phyloP scores from a whole-genome alignment of 1,284 basidiomycete species.

The Fomitopsis betulina region DNA sequence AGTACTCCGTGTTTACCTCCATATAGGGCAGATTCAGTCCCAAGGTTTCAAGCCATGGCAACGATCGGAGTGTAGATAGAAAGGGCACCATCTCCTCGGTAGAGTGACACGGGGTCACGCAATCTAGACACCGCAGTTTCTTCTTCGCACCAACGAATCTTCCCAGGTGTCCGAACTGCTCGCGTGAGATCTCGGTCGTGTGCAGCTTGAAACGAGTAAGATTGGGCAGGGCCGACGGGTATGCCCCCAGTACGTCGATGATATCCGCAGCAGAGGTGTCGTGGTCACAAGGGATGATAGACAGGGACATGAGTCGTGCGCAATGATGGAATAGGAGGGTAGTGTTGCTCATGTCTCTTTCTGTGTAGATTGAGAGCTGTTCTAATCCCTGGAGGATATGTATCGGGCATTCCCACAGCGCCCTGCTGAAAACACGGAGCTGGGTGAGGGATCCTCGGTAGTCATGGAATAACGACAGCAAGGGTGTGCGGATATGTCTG shows the following conservation, averaged over 20 bases:
- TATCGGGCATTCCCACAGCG: not conserved
- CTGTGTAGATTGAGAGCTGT: not conserved
- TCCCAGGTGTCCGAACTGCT: not conserved
- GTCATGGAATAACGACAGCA: not conserved
- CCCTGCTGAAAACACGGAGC: not conserved
- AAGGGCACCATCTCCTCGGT: not conserved
- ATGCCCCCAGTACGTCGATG: not conserved
- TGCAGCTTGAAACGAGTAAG: not conserved
- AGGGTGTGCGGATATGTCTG: not conserved
- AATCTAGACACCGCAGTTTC: not conserved
- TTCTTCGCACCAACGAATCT: not conserved
- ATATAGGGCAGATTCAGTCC: not conserved
- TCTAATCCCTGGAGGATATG: not conserved
- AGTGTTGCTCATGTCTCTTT: not conserved
- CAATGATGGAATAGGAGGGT: not conserved
- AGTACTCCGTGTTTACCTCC: not conserved
- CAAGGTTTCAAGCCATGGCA: not conserved
- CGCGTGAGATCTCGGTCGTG: too few relatives aligned
- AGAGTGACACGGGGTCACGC: too few relatives aligned
- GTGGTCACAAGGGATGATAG: too few relatives aligned
- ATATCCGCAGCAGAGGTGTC: too few relatives aligned
- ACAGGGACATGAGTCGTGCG: not conserved
- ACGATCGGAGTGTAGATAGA: not conserved
- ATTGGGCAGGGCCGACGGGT: not conserved
- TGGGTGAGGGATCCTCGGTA: not conserved